Conservation (phyloP, 371 early-diverging fungal species). For the Mortierella sp. region DNA sequence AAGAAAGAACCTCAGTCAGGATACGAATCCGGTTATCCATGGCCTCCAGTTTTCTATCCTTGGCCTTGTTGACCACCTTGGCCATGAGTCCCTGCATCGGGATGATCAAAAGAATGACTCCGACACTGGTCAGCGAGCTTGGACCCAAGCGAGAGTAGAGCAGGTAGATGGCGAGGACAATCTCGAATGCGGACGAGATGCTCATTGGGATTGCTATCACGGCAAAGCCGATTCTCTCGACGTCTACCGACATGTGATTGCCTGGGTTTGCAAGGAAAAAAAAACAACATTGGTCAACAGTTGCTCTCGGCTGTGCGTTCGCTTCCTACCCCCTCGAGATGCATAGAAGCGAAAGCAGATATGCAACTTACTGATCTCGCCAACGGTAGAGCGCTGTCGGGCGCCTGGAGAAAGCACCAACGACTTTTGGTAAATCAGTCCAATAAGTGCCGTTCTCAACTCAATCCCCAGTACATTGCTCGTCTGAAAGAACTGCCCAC, state of each 20-base stretch:
- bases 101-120: conserved; percentile 28
- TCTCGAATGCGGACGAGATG: conserved; percentile 51
- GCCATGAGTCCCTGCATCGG: conserved; percentile 39
- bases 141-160: conserved; percentile 82
- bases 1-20: conserved; percentile 62
- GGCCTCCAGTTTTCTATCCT: conserved; percentile 50
- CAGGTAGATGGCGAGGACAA: conserved; percentile 32
- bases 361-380: conserved; percentile 74
- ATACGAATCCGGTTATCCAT: conserved; percentile 72
- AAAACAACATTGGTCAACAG: background rate
- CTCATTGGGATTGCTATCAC: conserved; percentile 57
- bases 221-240: conserved; percentile 26
- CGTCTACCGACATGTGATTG: conserved; percentile 79
- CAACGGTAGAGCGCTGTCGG: conserved; percentile 82
- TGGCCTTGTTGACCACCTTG: conserved; percentile 25
- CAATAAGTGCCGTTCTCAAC: conserved; percentile 82
- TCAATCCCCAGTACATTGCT: conserved; percentile 27
- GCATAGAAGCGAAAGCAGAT: conserved; percentile 59
- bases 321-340: background rate
- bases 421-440: conserved; percentile 91
- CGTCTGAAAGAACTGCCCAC: conserved; percentile 18
- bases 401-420: conserved; percentile 84
- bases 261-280: background rate
- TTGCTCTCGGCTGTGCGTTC: background rate
- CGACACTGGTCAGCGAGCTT: conserved; percentile 88